These are phyloP conservation scores for Nakazawaea populi DNA, from an alignment of 805 yeast species.

Conservation along the genomic window DNA sequence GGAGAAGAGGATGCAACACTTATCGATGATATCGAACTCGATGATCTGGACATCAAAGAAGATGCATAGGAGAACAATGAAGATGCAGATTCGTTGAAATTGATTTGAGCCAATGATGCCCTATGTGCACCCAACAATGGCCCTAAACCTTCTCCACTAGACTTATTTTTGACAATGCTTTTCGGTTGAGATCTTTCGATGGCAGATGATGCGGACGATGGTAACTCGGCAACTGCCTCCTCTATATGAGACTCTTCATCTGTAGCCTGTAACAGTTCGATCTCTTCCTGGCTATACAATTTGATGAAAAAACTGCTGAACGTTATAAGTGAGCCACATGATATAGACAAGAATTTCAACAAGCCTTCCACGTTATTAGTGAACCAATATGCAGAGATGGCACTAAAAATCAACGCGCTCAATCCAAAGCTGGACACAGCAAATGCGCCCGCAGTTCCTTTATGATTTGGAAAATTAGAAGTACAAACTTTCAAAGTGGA, in stretches of 20 bases:
- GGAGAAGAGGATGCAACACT: constrained; percentile 1
- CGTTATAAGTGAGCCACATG: constrained; percentile 42
- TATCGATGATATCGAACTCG: constrained; percentile 12
- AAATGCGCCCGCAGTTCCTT: constrained; percentile 65
- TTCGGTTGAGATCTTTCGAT: background rate
- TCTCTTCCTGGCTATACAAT: constrained; percentile 25
- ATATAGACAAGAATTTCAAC: constrained; percentile 46
- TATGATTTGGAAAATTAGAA: constrained; percentile 61
- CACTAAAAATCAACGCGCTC: constrained; percentile 61
- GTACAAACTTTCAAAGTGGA: constrained; percentile 54
- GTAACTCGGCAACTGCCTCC: background rate
- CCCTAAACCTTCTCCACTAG: constrained; percentile 3
- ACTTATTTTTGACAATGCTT: background rate
- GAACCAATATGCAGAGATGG: constrained; percentile 48
- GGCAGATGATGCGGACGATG: background rate
- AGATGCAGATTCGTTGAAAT: constrained; percentile 17
- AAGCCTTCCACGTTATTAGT: constrained; percentile 48
- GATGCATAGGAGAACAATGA: constrained; percentile 24
- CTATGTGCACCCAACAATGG: constrained; percentile 24
- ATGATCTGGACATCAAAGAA: constrained; percentile 20
- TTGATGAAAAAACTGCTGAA: constrained; percentile 39
- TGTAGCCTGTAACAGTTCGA: constrained; percentile 12
- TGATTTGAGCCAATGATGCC: constrained; percentile 28
- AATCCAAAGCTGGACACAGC: constrained; percentile 69
- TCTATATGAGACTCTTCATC: constrained; percentile 2